A percentile compares a stretch with the other conserved stretches of the same genome.
These are phyloP conservation scores for Puccinia brachypodii DNA, from an alignment of 1,284 basidiomycete species.

Conservation along the genomic window DNA sequence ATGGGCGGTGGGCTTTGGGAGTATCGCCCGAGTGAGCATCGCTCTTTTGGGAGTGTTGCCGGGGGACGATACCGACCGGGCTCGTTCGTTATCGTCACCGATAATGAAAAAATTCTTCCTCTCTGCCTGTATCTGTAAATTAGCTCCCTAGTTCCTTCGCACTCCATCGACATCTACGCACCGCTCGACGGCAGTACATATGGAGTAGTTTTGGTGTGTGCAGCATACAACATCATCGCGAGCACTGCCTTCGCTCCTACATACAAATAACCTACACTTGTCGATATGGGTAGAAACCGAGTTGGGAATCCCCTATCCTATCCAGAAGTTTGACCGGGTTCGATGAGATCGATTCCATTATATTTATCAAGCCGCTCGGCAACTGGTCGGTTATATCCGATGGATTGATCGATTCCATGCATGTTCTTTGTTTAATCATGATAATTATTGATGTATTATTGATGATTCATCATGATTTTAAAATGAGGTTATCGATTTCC, in stretches of 20 bases:
- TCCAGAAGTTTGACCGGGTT: constrained; percentile 4
- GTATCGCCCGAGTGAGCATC: too few species aligned
- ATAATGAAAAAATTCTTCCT: neutral
- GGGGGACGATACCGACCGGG: neutral
- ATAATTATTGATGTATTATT: too few species aligned
- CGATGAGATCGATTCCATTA: constrained; percentile 7
- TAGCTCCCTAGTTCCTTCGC: neutral
- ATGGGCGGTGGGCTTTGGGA: neutral
- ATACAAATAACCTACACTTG: neutral
- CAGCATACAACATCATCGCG: too few species aligned
- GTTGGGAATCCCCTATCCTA: too few species aligned
- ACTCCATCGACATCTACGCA: neutral
- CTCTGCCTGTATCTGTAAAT: neutral
- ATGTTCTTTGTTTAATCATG: too few species aligned
- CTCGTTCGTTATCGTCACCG: neutral
- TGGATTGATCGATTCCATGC: too few species aligned
- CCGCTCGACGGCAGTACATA: too few species aligned
- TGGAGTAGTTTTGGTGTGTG: too few species aligned
- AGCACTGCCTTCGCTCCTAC: neutral
- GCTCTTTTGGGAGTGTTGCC: neutral
- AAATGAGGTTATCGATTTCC: too few species aligned
- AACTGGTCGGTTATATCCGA: too few species aligned
- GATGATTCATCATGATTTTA: too few species aligned
- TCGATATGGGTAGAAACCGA: neutral
- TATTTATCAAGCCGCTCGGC: too few species aligned